Base-by-base conservation (phyloP, 495 filamentous ascomycete species). In the Sporormia fimetaria region DNA sequence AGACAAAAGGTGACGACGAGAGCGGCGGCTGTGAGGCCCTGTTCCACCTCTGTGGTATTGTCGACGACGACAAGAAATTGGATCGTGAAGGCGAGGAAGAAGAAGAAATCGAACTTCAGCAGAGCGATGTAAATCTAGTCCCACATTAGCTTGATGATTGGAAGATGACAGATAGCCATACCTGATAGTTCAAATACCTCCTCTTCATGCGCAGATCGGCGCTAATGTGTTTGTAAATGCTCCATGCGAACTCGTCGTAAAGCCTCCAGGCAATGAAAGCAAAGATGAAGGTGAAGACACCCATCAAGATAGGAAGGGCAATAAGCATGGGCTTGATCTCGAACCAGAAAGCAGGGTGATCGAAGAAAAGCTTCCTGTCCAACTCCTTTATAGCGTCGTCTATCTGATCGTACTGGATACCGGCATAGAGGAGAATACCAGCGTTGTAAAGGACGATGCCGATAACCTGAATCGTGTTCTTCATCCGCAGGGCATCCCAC, bases 101-200 rank as follows among this genome's bases (percentile, higher is more conserved):
- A 94, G 74, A 98, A 98, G 62, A 98, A 96, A 65, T 98, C 90
- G 61, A 98, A 98, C 62, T 98, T 98, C 37, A 98, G 71, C 7
- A 96, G 74, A 24, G 92, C 83, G 54, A 98, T 95, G 64, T 94
- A 98, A 56, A 98, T 87, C 87, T 96, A 48, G 17, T n/a, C 14
- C 2, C 18, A 41, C 75, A 39, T 52, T 51, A 54, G 40, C 11
- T 32, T 17, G 25, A 29, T n/a, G 24, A 11, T 31, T 15, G 15
- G 21, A 29, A 22, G 11, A 26, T 21, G 8, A 17, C 21, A 35
- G 22, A 22, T 18, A 2, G 17, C 57, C 70, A 24, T 67, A 94
- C 88, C 78, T 98, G 90, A 59, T 93, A 98, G 28, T 86, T 82
- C 41, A 96, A 71, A 68, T 93, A 96, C 47, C 90, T 73, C 61